Evolutionary conservation across 257 asterid genomes (phyloP), one percentile per base, ranked within the genome.

Genomic region (Cordia subcordata): DNA sequence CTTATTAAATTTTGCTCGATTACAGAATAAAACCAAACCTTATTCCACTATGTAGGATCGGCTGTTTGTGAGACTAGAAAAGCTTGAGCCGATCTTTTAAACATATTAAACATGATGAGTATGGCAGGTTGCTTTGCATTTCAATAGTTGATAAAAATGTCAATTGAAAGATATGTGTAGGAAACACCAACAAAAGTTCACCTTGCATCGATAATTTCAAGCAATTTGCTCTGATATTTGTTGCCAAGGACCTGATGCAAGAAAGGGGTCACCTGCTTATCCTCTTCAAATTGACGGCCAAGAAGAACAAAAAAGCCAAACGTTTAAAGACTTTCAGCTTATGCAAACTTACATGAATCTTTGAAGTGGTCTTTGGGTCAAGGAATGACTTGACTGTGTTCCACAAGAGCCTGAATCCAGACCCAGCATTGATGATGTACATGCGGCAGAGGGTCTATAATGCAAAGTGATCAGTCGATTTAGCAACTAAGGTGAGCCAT

Each of bases 341-440:
- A 15, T 62, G 22, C 45, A 38, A 51, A 19, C 81, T 72, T 60
- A 86, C 95, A 71, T 87, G 77, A 62, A 87, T 87, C 81, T 87
- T 87, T 54, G 90, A 75, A 47, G 95, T 84, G 74, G 94, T 87
- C 68, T 87, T 87, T 8, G 96, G 94, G 68, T 87, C 94, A 49
- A 87, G 94, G 70, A 87, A 87, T 13, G 94, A 82, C 81, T 87
- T 87, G 44, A 87, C 83, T 0, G 94, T 84, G 82, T 80, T 87
- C 96, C 96, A 87, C 75, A 85, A 67, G 67, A 87, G 88, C 81
- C 96, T 82, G 65, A 85, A 87, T 49, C 96, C 96, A 4, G 94
- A 85, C 35, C 96, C 96, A 13, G 94, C 96, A 16, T 87, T 85
- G 82, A 87, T 82, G 58, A 87, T 87, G 68, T 64, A 87, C 96